Evolutionary conservation across 2,329 filamentous ascomycete species (phyloP).

Genomic region (Sporothrix sp.): DNA sequence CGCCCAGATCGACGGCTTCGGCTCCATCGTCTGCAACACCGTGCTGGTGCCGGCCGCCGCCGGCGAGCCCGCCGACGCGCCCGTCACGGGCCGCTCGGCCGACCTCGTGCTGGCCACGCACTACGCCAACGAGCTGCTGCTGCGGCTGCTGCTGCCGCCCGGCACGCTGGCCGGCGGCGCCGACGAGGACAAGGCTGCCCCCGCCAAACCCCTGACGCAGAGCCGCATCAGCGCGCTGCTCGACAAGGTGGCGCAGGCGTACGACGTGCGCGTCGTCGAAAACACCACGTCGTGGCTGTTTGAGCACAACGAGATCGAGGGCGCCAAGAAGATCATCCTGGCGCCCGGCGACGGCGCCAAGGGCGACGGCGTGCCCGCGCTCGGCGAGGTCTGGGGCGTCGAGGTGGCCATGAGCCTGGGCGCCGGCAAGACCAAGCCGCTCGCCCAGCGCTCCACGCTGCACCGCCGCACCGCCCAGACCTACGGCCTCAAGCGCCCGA

Average conservation of each 20-base stretch:
- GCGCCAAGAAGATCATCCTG: conserved; percentile 94
- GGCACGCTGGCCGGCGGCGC: conserved; percentile 72
- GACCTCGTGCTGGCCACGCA: conserved; percentile 85
- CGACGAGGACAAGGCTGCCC: conserved; percentile 81
- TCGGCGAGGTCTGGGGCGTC: conserved; percentile 94
- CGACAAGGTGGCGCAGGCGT: conserved; percentile 84
- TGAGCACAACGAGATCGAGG: conserved; percentile 94
- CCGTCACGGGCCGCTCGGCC: conserved; percentile 66
- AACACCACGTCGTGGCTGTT: conserved; percentile 98
- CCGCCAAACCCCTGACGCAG: conserved; percentile 76
- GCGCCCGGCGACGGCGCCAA: conserved; percentile 77
- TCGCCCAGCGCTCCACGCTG: conserved; percentile 80
- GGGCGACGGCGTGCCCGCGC: conserved; percentile 79
- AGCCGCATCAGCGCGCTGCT: conserved; percentile 76
- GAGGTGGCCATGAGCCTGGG: conserved; percentile 89
- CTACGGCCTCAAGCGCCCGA: conserved; percentile 87
- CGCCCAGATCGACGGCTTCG: conserved; percentile 92
- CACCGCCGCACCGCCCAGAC: conserved; percentile 88
- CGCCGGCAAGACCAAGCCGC: conserved; percentile 86
- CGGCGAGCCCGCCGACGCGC: conserved; percentile 47
- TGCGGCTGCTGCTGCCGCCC: conserved; percentile 86
- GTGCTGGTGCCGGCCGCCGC: conserved; percentile 61
- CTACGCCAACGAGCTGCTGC: conserved; percentile 90
- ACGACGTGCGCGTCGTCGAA: conserved; percentile 88
- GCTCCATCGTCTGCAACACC: conserved; percentile 91